A percentile compares a stretch with the other conserved stretches of the same genome.
These are phyloP conservation scores for Claviceps sp. DNA, from an alignment of 2,329 filamentous ascomycete species.

Conservation along the genomic window DNA sequence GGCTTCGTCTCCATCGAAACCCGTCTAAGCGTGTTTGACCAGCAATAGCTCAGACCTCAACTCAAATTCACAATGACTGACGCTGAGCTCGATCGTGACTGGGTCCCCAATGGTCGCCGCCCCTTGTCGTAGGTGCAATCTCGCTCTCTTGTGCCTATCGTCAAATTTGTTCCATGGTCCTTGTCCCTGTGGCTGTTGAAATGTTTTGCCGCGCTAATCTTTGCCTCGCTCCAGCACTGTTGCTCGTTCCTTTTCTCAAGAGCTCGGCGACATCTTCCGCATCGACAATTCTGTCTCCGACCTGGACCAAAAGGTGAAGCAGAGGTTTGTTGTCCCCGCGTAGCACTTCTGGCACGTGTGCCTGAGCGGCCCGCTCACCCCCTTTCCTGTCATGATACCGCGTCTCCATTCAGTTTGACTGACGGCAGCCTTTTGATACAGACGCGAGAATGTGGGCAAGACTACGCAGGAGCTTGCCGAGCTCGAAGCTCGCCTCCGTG, in stretches of 20 bases:
- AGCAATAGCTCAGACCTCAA: not conserved
- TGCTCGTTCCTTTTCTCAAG: slow-evolving; percentile 73
- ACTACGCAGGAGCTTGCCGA: slow-evolving; percentile 72
- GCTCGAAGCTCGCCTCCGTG: slow-evolving; percentile 70
- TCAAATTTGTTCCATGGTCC: too few species aligned
- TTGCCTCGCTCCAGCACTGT: slow-evolving; percentile 50
- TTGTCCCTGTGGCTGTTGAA: not conserved
- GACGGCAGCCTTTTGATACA: not conserved
- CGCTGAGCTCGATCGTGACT: slow-evolving; percentile 61
- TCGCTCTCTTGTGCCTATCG: not conserved
- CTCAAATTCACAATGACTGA: slow-evolving; percentile 34
- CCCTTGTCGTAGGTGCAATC: slow-evolving; percentile 63
- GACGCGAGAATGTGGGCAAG: slow-evolving; percentile 44
- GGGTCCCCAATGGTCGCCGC: slow-evolving; percentile 64
- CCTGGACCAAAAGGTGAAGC: slow-evolving; percentile 60
- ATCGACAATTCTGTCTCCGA: slow-evolving; percentile 67
- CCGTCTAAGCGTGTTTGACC: not conserved
- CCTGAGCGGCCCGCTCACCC: not conserved
- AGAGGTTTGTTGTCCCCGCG: slow-evolving; percentile 51
- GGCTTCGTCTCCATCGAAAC: not conserved
- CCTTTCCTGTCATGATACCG: not conserved
- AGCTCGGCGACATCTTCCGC: slow-evolving; percentile 80
- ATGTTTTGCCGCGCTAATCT: not conserved
- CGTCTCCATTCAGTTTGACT: not conserved
- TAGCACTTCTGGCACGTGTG: not conserved